Conservation (phyloP, 768 basidiomycete species). For the Boletus eberwhitei region DNA sequence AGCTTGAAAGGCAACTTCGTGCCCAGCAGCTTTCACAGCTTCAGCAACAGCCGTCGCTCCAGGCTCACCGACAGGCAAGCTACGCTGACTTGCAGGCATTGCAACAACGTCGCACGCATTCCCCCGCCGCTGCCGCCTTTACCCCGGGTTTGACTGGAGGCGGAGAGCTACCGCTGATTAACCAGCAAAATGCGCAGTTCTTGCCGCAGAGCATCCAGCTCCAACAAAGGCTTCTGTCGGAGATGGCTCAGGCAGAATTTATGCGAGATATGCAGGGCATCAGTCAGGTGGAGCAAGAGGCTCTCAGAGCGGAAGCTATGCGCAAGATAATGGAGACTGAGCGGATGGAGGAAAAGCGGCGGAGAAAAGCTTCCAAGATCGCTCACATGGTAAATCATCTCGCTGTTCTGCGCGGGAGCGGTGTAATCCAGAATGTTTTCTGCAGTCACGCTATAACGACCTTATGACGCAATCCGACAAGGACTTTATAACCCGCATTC, state of each 20-base stretch:
- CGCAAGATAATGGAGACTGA: slow-evolving; percentile 90
- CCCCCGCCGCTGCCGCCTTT: slow-evolving; percentile 39
- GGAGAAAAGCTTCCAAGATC: slow-evolving; percentile 80
- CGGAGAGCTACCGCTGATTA: slow-evolving; percentile 35
- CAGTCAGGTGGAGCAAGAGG: slow-evolving; percentile 62
- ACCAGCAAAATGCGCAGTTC: slow-evolving; percentile 54
- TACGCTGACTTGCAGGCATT: slow-evolving; percentile 48
- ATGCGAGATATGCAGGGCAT: slow-evolving; percentile 61
- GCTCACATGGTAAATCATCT: slow-evolving; percentile 69
- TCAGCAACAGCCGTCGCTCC: slow-evolving; percentile 39
- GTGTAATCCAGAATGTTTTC: neutral
- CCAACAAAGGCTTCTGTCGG: slow-evolving; percentile 73
- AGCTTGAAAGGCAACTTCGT: slow-evolving; percentile 60
- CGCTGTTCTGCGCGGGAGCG: neutral
- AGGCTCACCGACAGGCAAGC: slow-evolving; percentile 39
- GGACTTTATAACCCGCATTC: slow-evolving; percentile 98
- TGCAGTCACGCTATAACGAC: slow-evolving; percentile 86
- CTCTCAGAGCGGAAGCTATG: slow-evolving; percentile 73
- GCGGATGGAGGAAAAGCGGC: slow-evolving; percentile 79
- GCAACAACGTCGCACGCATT: slow-evolving; percentile 52
- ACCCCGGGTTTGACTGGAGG: slow-evolving; percentile 11
- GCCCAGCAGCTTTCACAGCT: slow-evolving; percentile 50
- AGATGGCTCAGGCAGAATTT: slow-evolving; percentile 70
- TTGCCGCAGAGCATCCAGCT: slow-evolving; percentile 64
- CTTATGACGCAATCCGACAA: slow-evolving; percentile 98